These are phyloP conservation scores for Yamadazyma phyllophila DNA, from an alignment of 805 yeast species.

Conservation along the genomic window DNA sequence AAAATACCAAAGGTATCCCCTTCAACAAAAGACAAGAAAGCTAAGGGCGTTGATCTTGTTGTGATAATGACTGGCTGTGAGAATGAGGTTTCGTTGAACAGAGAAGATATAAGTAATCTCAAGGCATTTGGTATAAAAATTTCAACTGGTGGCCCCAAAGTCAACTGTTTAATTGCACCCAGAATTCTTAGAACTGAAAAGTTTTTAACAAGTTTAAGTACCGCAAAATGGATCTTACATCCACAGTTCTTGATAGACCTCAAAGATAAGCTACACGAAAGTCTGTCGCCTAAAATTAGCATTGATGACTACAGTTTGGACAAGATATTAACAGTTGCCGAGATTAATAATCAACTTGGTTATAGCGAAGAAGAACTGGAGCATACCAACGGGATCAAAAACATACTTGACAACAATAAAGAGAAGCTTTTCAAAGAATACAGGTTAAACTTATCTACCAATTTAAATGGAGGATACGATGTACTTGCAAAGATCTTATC, in stretches of 20 bases:
- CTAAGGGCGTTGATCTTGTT: constrained; percentile 2
- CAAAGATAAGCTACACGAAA: constrained; percentile 18
- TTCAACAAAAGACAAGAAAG: constrained; percentile 15
- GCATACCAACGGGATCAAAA: constrained; percentile 18
- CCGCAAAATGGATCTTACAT: constrained; percentile 50
- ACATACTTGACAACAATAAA: constrained; percentile 18
- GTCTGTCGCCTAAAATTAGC: constrained; percentile 5
- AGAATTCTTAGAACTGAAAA: constrained; percentile 82
- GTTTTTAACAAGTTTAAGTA: constrained; percentile 68
- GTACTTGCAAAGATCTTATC: constrained; percentile 55
- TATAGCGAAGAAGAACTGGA: constrained; percentile 7
- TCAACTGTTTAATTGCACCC: constrained; percentile 67
- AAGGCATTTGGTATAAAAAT: constrained; percentile 58
- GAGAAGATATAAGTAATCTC: constrained; percentile 43
- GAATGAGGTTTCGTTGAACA: constrained; percentile 34
- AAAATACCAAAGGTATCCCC: constrained; percentile 13
- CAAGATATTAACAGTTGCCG: constrained; percentile 25
- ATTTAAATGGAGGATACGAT: constrained; percentile 58
- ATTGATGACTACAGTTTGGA: constrained; percentile 35
- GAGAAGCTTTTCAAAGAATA: constrained; percentile 46
- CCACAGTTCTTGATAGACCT: constrained; percentile 54
- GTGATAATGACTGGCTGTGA: constrained; percentile 66
- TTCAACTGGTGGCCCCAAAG: constrained; percentile 36
- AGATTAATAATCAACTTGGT: constrained; percentile 32
- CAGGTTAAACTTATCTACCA: constrained; percentile 54